Percentiles rank a stretch among this genome's conserved stretches.
Conservation (phyloP, 495 filamentous ascomycete genomes). For the Xylaria nigripes region DNA sequence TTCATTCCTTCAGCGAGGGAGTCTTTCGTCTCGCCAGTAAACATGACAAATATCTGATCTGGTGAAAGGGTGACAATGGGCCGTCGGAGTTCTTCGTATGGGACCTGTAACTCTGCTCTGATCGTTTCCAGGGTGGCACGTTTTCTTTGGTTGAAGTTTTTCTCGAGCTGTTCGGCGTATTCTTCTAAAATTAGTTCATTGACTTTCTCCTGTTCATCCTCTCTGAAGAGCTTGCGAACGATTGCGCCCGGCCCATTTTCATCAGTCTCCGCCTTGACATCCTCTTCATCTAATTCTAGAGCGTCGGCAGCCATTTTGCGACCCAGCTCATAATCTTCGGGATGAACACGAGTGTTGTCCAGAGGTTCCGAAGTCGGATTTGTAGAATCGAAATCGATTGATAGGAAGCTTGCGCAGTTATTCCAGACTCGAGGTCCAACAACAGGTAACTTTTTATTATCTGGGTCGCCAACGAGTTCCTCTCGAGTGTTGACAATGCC, state of each 20-base stretch:
- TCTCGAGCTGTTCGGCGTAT: slow-evolving; percentile 92
- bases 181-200: slow-evolving; percentile 94
- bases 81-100: slow-evolving; percentile 88
- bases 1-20: slow-evolving; percentile 83
- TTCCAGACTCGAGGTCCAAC: slow-evolving; percentile 88
- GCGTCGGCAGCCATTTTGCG: slow-evolving; percentile 98
- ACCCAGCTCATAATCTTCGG: slow-evolving; percentile 94
- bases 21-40: slow-evolving; percentile 85
- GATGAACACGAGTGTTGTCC: slow-evolving; percentile 93
- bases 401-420: slow-evolving; percentile 93
- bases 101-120: slow-evolving; percentile 80
- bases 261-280: slow-evolving; percentile 87
- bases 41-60: slow-evolving; percentile 92
- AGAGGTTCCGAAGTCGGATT: slow-evolving; percentile 79
- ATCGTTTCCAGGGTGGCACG: slow-evolving; percentile 95
- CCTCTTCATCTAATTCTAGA: slow-evolving; percentile 91
- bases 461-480: slow-evolving; percentile 78
- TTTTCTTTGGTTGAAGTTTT: slow-evolving; percentile 86
- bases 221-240: slow-evolving; percentile 83
- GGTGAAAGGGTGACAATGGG: slow-evolving; percentile 60
- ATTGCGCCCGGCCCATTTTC: slow-evolving; percentile 82
- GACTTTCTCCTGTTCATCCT: slow-evolving; percentile 85
- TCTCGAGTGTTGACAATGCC: slow-evolving; percentile 72
- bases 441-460: slow-evolving; percentile 64
- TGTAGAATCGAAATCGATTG: slow-evolving; percentile 72